Base-by-base conservation (phyloP, 192 early-diverging fungal species). In the Entomortierella lignicola region DNA sequence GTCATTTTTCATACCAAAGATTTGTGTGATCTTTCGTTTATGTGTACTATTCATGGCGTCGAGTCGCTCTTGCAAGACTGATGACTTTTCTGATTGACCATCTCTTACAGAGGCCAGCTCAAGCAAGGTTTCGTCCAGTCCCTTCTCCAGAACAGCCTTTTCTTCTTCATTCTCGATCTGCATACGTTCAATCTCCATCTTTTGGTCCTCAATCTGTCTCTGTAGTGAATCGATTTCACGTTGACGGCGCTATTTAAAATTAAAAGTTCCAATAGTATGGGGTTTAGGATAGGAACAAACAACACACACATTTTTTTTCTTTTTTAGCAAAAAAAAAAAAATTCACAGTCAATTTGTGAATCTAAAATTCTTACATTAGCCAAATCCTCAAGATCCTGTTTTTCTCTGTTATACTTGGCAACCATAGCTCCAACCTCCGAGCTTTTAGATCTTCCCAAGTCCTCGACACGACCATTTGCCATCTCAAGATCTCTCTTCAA, bases 131-230 rank as follows among this genome's bases (percentile, higher is more conserved):
- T 95, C 92, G 66, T 95, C 94, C 87, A 95, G 89, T 30, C 92
- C 92, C 8, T 89, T 90, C 74, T 93, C 91, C 30, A 93, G 80
- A 4, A 94, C 90, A 1, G 88, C 88, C 55, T 92, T 91, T 56
- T 95, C 94, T 61, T 93, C 94, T 53, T 95, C 94, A 72, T 92
- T 93, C 64, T 87, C 89, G 87, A 87, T 96, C 93, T 69, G 34
- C 59, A 75, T 68, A 13, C 72, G 64, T 60, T 75, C 72, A 88
- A 87, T 97, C 91, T 72, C 94, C 85, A 83, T 96, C 92, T 44
- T 93, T 88, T 80, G 98, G 90, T 85, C 95, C 91, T 94, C 92
- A 31, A 91, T 44, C 20, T 69, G 74, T 17, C 74, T 66, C 43
- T 59, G 52, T 29, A 77, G 23, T 2, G 60, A 53, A 43, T 87